These are phyloP conservation scores for Pichia sporocuriosa DNA, from an alignment of 805 yeast species.

Conservation along the genomic window DNA sequence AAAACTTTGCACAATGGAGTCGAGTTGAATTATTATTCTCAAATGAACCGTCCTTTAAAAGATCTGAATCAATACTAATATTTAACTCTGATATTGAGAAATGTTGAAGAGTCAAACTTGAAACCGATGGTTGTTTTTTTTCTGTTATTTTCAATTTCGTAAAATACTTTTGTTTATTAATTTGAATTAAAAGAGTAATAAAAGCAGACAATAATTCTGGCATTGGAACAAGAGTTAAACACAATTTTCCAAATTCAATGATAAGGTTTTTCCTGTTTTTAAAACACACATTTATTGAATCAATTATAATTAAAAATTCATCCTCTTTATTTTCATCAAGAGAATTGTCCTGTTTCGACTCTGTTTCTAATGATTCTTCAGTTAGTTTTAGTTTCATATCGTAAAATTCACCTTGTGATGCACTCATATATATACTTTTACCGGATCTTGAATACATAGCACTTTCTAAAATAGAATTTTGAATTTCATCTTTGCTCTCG, in stretches of 20 bases:
- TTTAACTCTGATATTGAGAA: conserved; percentile 33
- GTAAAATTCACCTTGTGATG: conserved; percentile 46
- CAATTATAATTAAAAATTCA: conserved; percentile 2
- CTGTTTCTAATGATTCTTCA: neutral
- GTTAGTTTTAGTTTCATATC: too few relatives aligned
- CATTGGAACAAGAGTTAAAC: conserved; percentile 39
- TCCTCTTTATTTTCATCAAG: neutral
- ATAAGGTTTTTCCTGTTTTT: conserved; percentile 26
- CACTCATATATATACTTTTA: conserved; percentile 71
- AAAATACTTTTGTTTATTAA: conserved; percentile 14
- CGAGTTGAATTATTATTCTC: conserved; percentile 29
- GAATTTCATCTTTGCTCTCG: conserved; percentile 27
- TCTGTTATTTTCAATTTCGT: conserved; percentile 13
- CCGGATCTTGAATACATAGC: conserved; percentile 62
- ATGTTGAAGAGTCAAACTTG: conserved; percentile 29
- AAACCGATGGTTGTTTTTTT: conserved; percentile 13
- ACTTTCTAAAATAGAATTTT: conserved; percentile 40
- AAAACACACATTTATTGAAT: conserved; percentile 1
- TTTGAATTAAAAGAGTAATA: conserved; percentile 33
- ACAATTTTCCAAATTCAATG: conserved; percentile 34
- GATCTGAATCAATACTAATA: conserved; percentile 42
- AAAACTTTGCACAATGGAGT: conserved; percentile 26
- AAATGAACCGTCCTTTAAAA: conserved; percentile 36
- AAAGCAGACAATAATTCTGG: conserved; percentile 34
- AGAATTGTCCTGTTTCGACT: neutral